Evolutionary conservation across 148 eudicot genomes (phyloP).

Genomic region (Chenopodium suecicum): DNA sequence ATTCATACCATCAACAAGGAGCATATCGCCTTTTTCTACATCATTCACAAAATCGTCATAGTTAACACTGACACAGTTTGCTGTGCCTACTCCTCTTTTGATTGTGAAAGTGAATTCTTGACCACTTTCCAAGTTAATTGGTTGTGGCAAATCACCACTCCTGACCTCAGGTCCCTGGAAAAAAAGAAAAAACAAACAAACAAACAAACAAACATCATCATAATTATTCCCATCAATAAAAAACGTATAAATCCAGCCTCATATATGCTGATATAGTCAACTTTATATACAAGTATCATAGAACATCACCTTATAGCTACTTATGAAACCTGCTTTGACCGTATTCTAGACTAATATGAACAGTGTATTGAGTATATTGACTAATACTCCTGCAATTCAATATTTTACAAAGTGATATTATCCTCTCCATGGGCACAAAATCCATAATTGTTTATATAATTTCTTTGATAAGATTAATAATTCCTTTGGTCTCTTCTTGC

Average conservation of each 20-base stretch:
- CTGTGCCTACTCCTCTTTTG: constrained; percentile 86
- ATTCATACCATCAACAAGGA: constrained; percentile 90
- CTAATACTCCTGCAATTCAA: not conserved
- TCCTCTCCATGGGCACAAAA: not conserved
- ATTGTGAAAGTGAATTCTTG: constrained; percentile 95
- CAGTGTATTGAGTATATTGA: not conserved
- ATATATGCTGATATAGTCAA: no score
- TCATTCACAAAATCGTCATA: constrained; percentile 98
- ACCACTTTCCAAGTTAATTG: constrained; percentile 68
- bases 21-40: constrained; percentile 94
- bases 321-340: no score
- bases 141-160: constrained; percentile 99
- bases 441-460: not conserved
- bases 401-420: not conserved
- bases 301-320: not conserved
- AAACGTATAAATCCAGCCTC: not conserved
- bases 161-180: constrained; percentile 98
- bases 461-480: not conserved
- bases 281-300: not conserved
- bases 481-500: no score
- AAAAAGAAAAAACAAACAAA: not conserved
- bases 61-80: constrained; percentile 91
- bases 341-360: no score
- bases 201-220: constrained; percentile 4
- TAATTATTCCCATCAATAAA: not conserved